Conservation (phyloP, 148 eudicot genomes). For the Rheum nobile region DNA sequence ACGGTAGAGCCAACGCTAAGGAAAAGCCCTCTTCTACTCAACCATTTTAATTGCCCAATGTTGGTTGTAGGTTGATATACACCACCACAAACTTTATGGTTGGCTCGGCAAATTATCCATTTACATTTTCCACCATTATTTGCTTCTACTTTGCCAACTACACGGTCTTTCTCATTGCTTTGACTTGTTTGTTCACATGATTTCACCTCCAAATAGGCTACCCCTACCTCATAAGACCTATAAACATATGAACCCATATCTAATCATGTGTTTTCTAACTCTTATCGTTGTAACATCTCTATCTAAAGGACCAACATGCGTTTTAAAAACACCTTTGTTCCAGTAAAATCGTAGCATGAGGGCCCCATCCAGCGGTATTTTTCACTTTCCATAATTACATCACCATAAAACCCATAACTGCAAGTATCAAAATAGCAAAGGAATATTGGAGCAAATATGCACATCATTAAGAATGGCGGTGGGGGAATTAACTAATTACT, state of each 20-base stretch:
- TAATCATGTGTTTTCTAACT: not conserved
- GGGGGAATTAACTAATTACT: not conserved
- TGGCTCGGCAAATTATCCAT: constrained; percentile 49
- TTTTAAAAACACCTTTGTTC: constrained; percentile 77
- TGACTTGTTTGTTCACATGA: constrained; percentile 25
- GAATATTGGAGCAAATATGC: not conserved
- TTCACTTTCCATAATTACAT: constrained; percentile 92
- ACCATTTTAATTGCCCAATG: constrained; percentile 42
- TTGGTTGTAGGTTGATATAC: constrained; percentile 8
- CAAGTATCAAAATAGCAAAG: constrained; percentile 10
- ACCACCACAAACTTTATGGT: constrained; percentile 43
- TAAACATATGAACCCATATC: not conserved
- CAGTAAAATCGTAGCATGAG: constrained; percentile 86
- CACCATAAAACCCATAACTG: constrained; percentile 98
- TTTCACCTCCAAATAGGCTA: constrained; percentile 61
- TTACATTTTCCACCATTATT: constrained; percentile 29
- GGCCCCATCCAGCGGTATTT: constrained; percentile 99
- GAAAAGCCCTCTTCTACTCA: constrained; percentile 52
- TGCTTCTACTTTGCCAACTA: constrained; percentile 14
- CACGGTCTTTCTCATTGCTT: constrained; percentile 22
- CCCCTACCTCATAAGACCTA: constrained; percentile 89
- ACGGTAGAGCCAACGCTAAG: constrained; percentile 93
- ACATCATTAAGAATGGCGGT: too few species aligned
- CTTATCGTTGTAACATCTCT: not conserved
- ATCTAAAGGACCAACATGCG: constrained; percentile 46